Evolutionary conservation across 106 monocot species (phyloP).

Genomic region (Dioscorea alata): DNA sequence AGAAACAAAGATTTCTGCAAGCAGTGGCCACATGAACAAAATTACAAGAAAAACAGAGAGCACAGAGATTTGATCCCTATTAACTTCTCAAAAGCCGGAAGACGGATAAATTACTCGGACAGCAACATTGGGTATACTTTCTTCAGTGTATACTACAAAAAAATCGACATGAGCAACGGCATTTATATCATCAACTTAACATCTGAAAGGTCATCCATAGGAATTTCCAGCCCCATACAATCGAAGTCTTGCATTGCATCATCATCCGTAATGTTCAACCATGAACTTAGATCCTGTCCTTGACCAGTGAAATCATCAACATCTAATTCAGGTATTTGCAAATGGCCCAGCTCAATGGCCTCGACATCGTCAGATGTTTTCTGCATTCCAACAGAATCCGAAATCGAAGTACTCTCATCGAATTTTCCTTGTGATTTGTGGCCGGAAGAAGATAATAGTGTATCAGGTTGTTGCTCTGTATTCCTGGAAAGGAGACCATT

Average conservation of each 20-base stretch:
- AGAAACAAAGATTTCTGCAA: no score
- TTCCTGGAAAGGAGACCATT: conserved; percentile 13
- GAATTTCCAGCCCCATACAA: conserved; percentile 43
- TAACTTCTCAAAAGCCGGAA: conserved; percentile 6
- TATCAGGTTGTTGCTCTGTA: conserved; percentile 4
- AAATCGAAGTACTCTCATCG: background rate
- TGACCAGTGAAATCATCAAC: conserved; percentile 32
- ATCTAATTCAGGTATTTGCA: conserved; percentile 31
- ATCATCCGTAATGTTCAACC: conserved; percentile 38
- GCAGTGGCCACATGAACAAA: no score
- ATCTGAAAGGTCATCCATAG: conserved; percentile 55
- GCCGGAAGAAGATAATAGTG: background rate
- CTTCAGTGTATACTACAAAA: background rate
- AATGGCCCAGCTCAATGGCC: conserved; percentile 13
- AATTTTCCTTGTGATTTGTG: conserved; percentile 4
- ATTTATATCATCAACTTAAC: conserved; percentile 30
- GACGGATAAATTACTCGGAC: no score
- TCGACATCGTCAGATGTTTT: conserved; percentile 18
- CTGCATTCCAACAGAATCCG: background rate
- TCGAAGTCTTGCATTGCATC: conserved; percentile 39
- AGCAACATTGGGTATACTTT: background rate
- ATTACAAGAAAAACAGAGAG: no score
- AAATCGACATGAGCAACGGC: background rate
- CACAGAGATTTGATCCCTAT: no score
- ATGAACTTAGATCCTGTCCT: conserved; percentile 44